Base-by-base conservation (phyloP, 305 asterid genomes). In the Solanum hybrid region DNA sequence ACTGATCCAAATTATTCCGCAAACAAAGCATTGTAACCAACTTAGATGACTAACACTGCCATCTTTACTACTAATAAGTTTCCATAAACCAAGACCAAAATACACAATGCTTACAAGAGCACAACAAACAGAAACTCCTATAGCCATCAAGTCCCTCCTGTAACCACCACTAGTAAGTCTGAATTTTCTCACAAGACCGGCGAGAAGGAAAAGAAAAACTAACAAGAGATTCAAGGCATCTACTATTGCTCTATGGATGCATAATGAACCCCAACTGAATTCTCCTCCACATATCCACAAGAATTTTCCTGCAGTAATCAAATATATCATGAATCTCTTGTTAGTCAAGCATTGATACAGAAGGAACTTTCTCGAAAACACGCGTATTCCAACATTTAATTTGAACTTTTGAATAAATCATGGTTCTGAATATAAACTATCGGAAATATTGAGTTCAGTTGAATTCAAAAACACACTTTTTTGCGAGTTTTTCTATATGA, bases 1-100 rank as follows among this genome's bases (percentile, higher is more conserved):
- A 14, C 93, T 36, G 16, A 92, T 91, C 98, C 98, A 96, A 89
- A 93, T 90, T 2, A 95, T 51, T 40, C 96, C 98, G 86, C 95
- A 90, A 39, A 87, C 84, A 11, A 91, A 82, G 92, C 14, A 93
- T 1, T 86, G 34, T 16, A 91, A 31, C 95, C 94, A 91, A 78
- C 86, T 93, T 34, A 90, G 82, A 92, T 81, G 64, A 90, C 81
- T 85, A 40, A 89, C 67, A 84, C 71, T 89, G 33, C 81, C 85
- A 83, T 35, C 69, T 85, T 90, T 57, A 8, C 64, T 31, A 22
- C 86, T 33, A 46, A 20, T 29, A 31, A 90, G 28, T 89, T 77
- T 78, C 88, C 91, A 91, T 33, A 92, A 26, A 91, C 90, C 91
- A 87, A 87, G 91, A 34, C 90, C 91, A 86, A 92, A 87, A 90